Evolutionary conservation across 768 basidiomycete species (phyloP), one percentile per base, ranked within the genome.

Genomic region (Termitomyces sp.): DNA sequence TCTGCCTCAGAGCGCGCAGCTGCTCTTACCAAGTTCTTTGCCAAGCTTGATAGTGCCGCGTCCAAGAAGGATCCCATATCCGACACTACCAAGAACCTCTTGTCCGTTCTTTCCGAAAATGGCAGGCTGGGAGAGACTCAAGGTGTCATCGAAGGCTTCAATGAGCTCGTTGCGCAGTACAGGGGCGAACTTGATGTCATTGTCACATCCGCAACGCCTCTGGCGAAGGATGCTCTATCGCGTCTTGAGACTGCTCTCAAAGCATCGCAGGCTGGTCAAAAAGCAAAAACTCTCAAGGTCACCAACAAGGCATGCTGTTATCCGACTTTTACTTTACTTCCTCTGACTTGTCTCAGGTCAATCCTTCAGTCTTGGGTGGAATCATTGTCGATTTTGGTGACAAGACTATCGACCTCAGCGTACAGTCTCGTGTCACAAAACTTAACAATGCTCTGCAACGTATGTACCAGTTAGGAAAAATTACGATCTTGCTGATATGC

Each of bases 351-450:
- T 55, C 46, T 20, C 60, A 96, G 94, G 90, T 98, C 69, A 95
- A 98, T 79, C 87, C 94, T 46, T 77, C 85, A n/a, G 78, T 98
- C 58, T 76, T 98, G 62, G 97, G 96, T 58, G 97, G 97, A 53
- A 73, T 98, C 59, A 81, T 98, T 61, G 88, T 99, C 51, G 97
- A 99, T 77, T 94, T 99, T 69, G 96, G 95, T 63, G 97, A 98
- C 80, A 96, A 96, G 81, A 94, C 93, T 55, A 90, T 99, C 67
- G 97, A 99, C 76, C 83, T 98, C 59, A 95, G 93, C 66, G 95
- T 96, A 57, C 88, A 87, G 51, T 93, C 93, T 36, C 91, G 93
- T 56, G 93, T 98, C 68, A 96, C 88, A 72, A 96, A 95, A 76
- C 85, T 98, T 70, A 98, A 98, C 82, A 85, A 84, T 64, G 82